Base-by-base conservation (phyloP, 2,329 filamentous ascomycete genomes). In the Pezicula rhizophila region DNA sequence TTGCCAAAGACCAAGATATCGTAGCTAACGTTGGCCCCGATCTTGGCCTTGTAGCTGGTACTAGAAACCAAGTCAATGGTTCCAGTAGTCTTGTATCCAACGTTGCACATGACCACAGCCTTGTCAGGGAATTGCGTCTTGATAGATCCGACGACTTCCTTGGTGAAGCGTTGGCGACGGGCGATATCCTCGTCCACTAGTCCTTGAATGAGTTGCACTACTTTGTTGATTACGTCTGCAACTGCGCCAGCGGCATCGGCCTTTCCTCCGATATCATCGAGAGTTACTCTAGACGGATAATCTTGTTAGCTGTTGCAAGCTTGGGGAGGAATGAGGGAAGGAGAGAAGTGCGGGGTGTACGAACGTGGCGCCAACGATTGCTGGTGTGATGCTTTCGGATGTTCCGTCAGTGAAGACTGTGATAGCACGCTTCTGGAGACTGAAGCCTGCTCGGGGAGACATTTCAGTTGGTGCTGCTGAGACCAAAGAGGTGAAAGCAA, bases 31-130 rank as follows among this genome's bases (percentile, higher is more conserved):
- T 55, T 52, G 1, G 38, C 34, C 15, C 51, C 51, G 10, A 55
- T 47, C 47, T 55, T 55, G 10, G 53, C 53, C 4, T 55, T 51
- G 25, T 55, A 55, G 23, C 49, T 53, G 8, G 53, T 53, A 7
- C 40, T 44, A 20, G 45, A 35, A 2, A 46, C 26, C 12, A 48
- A 40, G 5, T 48, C 34, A 10, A 48, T 37, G 10, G 48, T 50
- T 12, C 51, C 48, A 23, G 20, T 42, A 10, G 52, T 42, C 8
- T 28, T 25, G n/a, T 55, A 55, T 0, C 53, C 51, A 4, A 55
- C 51, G 15, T 53, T 55, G 23, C 48, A 49, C 51, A 53, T 55
- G 1, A 55, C 48, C 11, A 55, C 49, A 5, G 40, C 47, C n/a
- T 45, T 38, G 6, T 47, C 47, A 12, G 51, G 51, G 28, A 55